phyloP scores from a whole-genome alignment of 768 basidiomycete genomes.

The Hericium alpestre region DNA sequence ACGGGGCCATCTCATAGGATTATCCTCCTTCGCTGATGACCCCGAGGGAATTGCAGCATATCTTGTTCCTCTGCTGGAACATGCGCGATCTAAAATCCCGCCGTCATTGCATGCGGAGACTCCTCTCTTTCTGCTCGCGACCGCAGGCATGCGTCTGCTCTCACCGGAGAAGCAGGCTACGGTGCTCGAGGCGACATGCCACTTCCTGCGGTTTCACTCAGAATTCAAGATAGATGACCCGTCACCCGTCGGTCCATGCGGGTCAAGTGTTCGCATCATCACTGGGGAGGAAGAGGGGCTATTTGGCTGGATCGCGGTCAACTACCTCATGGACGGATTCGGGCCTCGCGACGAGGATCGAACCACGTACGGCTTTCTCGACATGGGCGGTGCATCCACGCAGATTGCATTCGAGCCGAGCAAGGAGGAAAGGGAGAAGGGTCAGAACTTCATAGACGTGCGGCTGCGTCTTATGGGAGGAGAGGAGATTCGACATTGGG shows the following conservation, averaged over 20 bases:
- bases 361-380: constrained; percentile 93
- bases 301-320: constrained; percentile 98
- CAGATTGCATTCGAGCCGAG: constrained; percentile 96
- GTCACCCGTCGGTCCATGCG: constrained; percentile 69
- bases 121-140: constrained; percentile 88
- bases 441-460: constrained; percentile 68
- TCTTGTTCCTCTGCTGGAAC: constrained; percentile 71
- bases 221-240: constrained; percentile 65
- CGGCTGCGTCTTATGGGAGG: constrained; percentile 74
- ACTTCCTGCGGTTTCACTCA: constrained; percentile 64
- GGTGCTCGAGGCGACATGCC: constrained; percentile 69
- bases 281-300: constrained; percentile 97
- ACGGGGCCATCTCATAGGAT: constrained; percentile 37
- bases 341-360: constrained; percentile 39
- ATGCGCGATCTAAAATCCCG: constrained; percentile 76
- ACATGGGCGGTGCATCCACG: constrained; percentile 99
- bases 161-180: constrained; percentile 53
- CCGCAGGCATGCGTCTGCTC: constrained; percentile 93
- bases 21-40: constrained; percentile 70
- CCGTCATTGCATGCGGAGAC: constrained; percentile 78
- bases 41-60: constrained; percentile 65
- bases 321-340: constrained; percentile 98
- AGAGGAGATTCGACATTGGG: constrained; percentile 77
- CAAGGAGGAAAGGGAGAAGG: constrained; percentile 36
- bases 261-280: constrained; percentile 87